These are phyloP conservation scores for Trichoderma citrinoviride DNA, from an alignment of 2,329 filamentous ascomycete genomes.

Conservation along the genomic window DNA sequence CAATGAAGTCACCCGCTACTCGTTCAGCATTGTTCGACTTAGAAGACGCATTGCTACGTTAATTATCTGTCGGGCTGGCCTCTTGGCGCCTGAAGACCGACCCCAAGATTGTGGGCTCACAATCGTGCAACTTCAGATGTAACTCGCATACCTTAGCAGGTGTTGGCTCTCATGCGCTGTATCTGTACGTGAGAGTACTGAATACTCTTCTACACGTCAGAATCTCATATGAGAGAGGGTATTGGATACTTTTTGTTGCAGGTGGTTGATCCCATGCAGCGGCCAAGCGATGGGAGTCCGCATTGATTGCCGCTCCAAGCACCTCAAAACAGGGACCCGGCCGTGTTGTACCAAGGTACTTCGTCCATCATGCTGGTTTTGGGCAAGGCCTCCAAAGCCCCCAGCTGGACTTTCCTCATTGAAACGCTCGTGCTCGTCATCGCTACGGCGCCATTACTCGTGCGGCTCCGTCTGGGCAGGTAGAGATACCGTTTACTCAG, in stretches of 20 bases:
- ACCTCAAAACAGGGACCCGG: neutral
- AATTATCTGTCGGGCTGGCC: neutral
- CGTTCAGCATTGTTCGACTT: neutral
- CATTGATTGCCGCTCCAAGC: neutral
- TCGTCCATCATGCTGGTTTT: too few species aligned
- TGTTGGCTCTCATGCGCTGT: neutral
- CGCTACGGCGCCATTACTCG: constrained; percentile 1
- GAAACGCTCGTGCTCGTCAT: too few species aligned
- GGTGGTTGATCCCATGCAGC: neutral
- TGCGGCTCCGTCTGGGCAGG: neutral
- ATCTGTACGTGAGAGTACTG: neutral
- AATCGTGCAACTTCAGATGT: neutral
- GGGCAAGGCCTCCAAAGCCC: too few species aligned
- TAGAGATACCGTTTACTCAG: neutral
- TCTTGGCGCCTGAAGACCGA: constrained; percentile 18
- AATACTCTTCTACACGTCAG: neutral
- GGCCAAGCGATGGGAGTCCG: neutral
- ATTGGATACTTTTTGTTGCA: neutral
- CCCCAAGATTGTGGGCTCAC: neutral
- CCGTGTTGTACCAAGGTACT: neutral
- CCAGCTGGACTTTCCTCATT: neutral
- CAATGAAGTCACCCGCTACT: neutral
- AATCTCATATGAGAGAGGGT: neutral
- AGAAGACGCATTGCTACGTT: neutral
- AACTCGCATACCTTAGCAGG: too few species aligned